A percentile compares a stretch with the other conserved stretches of the same genome.
Evolutionary conservation across 495 filamentous ascomycete genomes (phyloP).

Genomic region (Platismatia glauca): DNA sequence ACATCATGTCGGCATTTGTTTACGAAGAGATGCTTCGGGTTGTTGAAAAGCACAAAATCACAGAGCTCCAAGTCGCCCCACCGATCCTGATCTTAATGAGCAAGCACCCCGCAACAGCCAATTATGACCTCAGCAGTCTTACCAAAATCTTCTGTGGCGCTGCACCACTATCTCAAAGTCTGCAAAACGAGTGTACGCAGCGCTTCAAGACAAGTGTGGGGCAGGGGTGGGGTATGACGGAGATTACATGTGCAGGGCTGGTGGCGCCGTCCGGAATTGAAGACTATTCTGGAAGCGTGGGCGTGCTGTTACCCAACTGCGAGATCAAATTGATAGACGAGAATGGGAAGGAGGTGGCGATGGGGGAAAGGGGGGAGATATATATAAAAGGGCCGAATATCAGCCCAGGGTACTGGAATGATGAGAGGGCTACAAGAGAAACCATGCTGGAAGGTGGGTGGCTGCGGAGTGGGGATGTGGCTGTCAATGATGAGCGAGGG

Average conservation of each 20-base stretch:
- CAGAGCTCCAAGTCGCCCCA: slow-evolving; percentile 73
- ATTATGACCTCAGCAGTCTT: slow-evolving; percentile 74
- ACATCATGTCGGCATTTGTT: slow-evolving; percentile 79
- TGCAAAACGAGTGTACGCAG: slow-evolving; percentile 65
- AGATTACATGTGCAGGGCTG: slow-evolving; percentile 40
- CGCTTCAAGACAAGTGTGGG: slow-evolving; percentile 62
- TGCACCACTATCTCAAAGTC: slow-evolving; percentile 72
- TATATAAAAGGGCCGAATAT: slow-evolving; percentile 34
- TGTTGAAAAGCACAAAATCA: slow-evolving; percentile 65
- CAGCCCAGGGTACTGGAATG: slow-evolving; percentile 35
- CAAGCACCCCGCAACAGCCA: slow-evolving; percentile 66
- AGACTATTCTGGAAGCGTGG: slow-evolving; percentile 18
- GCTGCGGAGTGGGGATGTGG: slow-evolving; percentile 40
- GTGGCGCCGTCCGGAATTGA: not conserved
- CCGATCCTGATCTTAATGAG: slow-evolving; percentile 73
- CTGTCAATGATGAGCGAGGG: slow-evolving; percentile 24
- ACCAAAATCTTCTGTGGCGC: slow-evolving; percentile 82
- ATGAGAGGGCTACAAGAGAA: slow-evolving; percentile 34
- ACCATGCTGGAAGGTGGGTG: slow-evolving; percentile 34
- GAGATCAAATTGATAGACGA: slow-evolving; percentile 28
- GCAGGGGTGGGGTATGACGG: slow-evolving; percentile 84
- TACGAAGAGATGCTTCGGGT: slow-evolving; percentile 64
- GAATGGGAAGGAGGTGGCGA: slow-evolving; percentile 16
- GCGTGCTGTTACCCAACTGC: slow-evolving; percentile 32
- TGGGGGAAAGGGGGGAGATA: slow-evolving; percentile 31